Evolutionary conservation across 169 alveolate species (phyloP), one percentile per base, ranked within the genome.

Genomic region (Cryptosporidium tyzzeri): DNA sequence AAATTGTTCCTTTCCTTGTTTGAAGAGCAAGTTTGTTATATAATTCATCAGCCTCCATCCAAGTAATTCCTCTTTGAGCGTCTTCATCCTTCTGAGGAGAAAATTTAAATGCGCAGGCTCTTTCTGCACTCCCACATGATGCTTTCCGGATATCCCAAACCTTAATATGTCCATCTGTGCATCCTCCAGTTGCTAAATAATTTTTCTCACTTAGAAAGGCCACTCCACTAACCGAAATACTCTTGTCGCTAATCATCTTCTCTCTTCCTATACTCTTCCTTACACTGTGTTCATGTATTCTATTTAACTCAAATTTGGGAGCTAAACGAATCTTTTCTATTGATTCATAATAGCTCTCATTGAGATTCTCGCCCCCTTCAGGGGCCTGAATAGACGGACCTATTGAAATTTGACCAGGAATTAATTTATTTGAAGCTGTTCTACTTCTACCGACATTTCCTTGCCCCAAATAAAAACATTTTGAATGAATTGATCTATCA

Each of bases 31-130:
- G 48, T 21, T 80, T 80, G 16, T 80, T 59, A 33, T 62, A 62
- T 41, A 18, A 10, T 4, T 80, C 89, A 18, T 80, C 89, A 37
- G 29, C 44, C 5, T 80, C 75, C 89, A 80, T 80, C 89, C 89
- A 80, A 29, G 37, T 45, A 31, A 80, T 80, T 5, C 89, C 89
- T 37, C 89, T 62, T 29, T 48, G 21, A 21, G 31, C 2, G 2
- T 80, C 75, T 23, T 80, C 89, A 26, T 62, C 68, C 12, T 21
- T 44, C 37, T 80, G 80, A 10, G 89, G 74, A 23, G 69, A 23
- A 65, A 80, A 62, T 44, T 26, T 80, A 50, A 45, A 26, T 26
- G 62, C 29, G 6, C 33, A 37, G 12, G 51, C 50, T 2, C 23
- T 45, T 21, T 80, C 89, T 4, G 37, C 8, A 45, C 14, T 65